phyloP scores from a whole-genome alignment of 257 asterid genomes.

The Plantago major region DNA sequence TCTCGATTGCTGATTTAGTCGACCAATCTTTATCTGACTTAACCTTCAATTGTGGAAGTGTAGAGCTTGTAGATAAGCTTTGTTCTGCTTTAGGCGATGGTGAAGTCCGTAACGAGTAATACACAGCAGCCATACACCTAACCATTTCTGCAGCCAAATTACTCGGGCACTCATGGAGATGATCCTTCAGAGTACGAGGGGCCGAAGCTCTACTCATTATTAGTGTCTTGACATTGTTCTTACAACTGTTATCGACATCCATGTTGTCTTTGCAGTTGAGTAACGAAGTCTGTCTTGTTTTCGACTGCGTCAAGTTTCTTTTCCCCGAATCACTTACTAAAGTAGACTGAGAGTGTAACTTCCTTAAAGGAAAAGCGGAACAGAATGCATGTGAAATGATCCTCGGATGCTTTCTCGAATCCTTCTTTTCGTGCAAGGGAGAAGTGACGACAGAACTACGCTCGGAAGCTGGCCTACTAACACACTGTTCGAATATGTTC shows the following conservation, averaged over 20 bases:
- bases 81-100: conserved; percentile 28
- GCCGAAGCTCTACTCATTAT: conserved; percentile 24
- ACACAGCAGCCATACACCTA: conserved; percentile 55
- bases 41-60: conserved; percentile 31
- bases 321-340: conserved; percentile 36
- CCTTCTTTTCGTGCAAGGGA: conserved; percentile 48
- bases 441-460: conserved; percentile 48
- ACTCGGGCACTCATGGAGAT: conserved; percentile 61
- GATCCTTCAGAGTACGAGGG: conserved; percentile 49
- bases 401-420: conserved; percentile 58
- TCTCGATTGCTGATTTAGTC: conserved; percentile 37
- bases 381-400: conserved; percentile 57
- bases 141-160: conserved; percentile 67
- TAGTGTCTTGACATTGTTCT: conserved; percentile 29
- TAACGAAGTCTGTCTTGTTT: conserved; percentile 43
- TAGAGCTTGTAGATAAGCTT: conserved; percentile 32
- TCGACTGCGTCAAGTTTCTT: conserved; percentile 32
- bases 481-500: conserved; percentile 48
- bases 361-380: conserved; percentile 52
- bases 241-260: conserved; percentile 32
- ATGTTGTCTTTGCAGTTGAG: conserved; percentile 32
- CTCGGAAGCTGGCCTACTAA: conserved; percentile 48
- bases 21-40: conserved; percentile 39
- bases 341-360: conserved; percentile 45
- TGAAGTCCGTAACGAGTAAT: conserved; percentile 48